Percentiles rank a stretch among this genome's conserved stretches.
Evolutionary conservation across 306 rosid species (phyloP).

Genomic region (Glycine tomentella): DNA sequence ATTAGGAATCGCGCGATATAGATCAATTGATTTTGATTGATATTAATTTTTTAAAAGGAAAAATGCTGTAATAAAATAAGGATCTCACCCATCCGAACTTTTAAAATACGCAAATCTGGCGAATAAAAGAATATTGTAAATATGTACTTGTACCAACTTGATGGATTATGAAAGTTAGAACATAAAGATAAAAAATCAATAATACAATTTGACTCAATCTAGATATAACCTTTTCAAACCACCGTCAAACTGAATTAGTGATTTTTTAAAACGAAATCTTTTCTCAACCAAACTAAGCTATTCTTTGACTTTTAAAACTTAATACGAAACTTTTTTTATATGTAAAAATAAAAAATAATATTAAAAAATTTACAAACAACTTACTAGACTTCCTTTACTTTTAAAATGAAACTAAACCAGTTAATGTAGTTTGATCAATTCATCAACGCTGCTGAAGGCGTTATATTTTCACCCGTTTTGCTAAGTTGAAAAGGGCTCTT

Average conservation of each 20-base stretch:
- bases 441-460: not conserved
- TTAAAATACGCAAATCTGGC: not conserved
- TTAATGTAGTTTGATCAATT: slow-evolving; percentile 15
- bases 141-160: not conserved
- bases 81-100: not conserved
- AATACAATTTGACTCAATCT: not conserved
- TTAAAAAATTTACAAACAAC: too few relatives aligned
- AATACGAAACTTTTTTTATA: too few relatives aligned
- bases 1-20: not conserved
- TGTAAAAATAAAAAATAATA: too few relatives aligned
- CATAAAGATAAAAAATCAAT: not conserved
- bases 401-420: not conserved
- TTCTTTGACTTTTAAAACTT: too few relatives aligned
- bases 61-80: not conserved
- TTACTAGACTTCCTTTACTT: too few relatives aligned
- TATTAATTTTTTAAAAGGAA: not conserved
- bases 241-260: not conserved
- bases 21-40: not conserved
- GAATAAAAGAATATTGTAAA: not conserved
- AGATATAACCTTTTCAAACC: not conserved
- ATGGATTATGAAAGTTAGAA: slow-evolving; percentile 11
- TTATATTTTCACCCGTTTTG: slow-evolving; percentile 23
- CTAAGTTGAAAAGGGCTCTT: not conserved
- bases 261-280: not conserved
- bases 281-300: too few relatives aligned